Evolutionary conservation across 257 asterid genomes (phyloP), one percentile per base, ranked within the genome.

Genomic region (Ligustrum vulgare): DNA sequence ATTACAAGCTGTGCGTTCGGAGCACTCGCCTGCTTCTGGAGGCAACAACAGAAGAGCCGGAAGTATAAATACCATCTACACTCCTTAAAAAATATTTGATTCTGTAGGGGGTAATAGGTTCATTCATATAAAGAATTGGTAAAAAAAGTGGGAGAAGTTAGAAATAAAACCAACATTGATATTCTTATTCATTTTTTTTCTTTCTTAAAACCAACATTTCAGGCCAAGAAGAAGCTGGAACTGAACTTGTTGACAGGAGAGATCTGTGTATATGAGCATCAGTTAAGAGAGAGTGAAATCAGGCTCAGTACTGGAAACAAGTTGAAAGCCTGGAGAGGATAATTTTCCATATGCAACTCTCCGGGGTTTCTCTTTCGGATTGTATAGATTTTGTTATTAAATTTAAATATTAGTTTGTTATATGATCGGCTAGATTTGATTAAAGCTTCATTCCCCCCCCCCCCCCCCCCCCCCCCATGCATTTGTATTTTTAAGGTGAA

Each of bases 1-100:
- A 86, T 87, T 10, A 98, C 96, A n/a, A 95, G 99, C 96, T 93
- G 99, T 81, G 94, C 87, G 25, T 95, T 95, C 16, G 99, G 96
- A 76, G 99, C 89, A 0, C 92, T 95, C 0, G 97, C 97, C 35
- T 95, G 94, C 88, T 95, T 83, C 81, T 95, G 99, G 99, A 92
- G 98, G 23, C 97, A 91, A 70, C 92, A 78, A n/a, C 98, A 95
- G 78, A 95, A 95, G 88, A 87, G 86, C 83, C 89, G 97, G 83
- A 95, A 95, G 98, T 93, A 93, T 85, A 93, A 87, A 89, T 78
- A 88, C 85, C 83, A 84, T 20, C 93, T 86, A 74, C 88, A 84
- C 89, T 90, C 96, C 82, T 78, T 86, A 69, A 95, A 93, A 83
- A 86, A 77, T 86, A 89, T 86, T 80, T 94, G 96, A 88, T 63